Evolutionary conservation across 805 yeast species (phyloP).

Genomic region (Suhomyces canberraensis): DNA sequence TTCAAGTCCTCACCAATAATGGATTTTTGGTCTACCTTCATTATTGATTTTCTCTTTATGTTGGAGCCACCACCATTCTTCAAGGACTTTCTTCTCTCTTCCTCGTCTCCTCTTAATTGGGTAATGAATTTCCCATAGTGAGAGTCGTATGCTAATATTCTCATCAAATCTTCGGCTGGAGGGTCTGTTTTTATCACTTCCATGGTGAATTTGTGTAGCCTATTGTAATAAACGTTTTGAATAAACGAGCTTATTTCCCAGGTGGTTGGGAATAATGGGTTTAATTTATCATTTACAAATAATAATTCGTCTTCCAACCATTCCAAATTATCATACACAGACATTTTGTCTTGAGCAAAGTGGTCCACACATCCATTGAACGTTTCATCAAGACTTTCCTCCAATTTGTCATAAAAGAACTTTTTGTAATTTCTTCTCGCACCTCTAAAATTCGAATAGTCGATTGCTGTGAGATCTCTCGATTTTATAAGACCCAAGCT

Average conservation of each 20-base stretch:
- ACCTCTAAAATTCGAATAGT: constrained; percentile 31
- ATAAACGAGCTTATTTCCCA: constrained; percentile 72
- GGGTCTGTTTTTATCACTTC: constrained; percentile 69
- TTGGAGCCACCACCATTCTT: background rate
- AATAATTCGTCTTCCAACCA: constrained; percentile 83
- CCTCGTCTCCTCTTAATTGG: constrained; percentile 18
- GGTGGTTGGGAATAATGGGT: constrained; percentile 58
- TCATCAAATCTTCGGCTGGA: constrained; percentile 70
- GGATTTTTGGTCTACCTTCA: constrained; percentile 47
- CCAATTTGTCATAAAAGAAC: constrained; percentile 57
- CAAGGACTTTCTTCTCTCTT: constrained; percentile 1
- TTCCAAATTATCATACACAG: constrained; percentile 64
- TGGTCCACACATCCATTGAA: constrained; percentile 63
- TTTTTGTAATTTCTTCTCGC: constrained; percentile 57
- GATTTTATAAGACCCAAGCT: constrained; percentile 24
- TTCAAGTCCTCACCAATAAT: constrained; percentile 70
- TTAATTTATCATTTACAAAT: constrained; percentile 58
- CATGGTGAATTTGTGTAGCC: constrained; percentile 61
- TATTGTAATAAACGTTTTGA: constrained; percentile 63
- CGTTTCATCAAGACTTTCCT: constrained; percentile 59
- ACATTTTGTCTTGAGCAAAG: constrained; percentile 48
- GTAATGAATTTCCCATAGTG: constrained; percentile 46
- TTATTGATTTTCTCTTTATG: constrained; percentile 15
- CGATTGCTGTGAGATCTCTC: constrained; percentile 14
- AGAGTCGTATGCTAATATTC: constrained; percentile 74